Percentiles rank a stretch among this genome's conserved stretches.
These are phyloP conservation scores for Lasiosphaeria hispida DNA, from an alignment of 495 filamentous ascomycete genomes.

Conservation along the genomic window DNA sequence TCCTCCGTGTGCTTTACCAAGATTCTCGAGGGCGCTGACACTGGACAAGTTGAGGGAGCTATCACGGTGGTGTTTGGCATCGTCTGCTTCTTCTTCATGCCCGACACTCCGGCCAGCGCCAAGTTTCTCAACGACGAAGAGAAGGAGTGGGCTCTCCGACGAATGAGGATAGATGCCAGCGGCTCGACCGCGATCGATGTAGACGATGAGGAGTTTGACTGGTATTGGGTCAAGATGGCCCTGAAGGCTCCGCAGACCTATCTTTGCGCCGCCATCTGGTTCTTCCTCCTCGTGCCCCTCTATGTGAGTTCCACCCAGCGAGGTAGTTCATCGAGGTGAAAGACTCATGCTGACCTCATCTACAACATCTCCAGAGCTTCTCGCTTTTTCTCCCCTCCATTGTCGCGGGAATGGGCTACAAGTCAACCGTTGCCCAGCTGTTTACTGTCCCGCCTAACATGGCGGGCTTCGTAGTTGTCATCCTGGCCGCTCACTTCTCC, in stretches of 20 bases:
- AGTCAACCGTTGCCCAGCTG: slow-evolving; percentile 51
- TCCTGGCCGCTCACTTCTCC: slow-evolving; percentile 47
- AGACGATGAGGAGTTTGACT: slow-evolving; percentile 45
- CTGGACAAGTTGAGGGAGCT: slow-evolving; percentile 37
- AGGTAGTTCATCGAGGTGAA: background rate
- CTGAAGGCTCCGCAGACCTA: slow-evolving; percentile 44
- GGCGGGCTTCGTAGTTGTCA: slow-evolving; percentile 44
- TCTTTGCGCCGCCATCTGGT: slow-evolving; percentile 41
- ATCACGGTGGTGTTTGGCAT: slow-evolving; percentile 44
- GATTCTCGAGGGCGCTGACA: background rate
- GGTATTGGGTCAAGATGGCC: slow-evolving; percentile 41
- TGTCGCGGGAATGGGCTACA: slow-evolving; percentile 53
- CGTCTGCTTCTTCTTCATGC: slow-evolving; percentile 43
- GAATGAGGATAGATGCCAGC: slow-evolving; percentile 44
- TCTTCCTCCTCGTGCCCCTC: slow-evolving; percentile 38
- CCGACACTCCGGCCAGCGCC: slow-evolving; percentile 42
- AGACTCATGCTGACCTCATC: background rate
- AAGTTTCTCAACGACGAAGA: slow-evolving; percentile 43
- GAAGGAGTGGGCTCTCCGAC: slow-evolving; percentile 29
- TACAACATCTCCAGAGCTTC: slow-evolving; percentile 20
- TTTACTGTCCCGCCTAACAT: slow-evolving; percentile 56
- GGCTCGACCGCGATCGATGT: slow-evolving; percentile 37
- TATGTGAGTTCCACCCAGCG: slow-evolving; percentile 23
- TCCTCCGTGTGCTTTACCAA: background rate
- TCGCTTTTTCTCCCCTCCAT: slow-evolving; percentile 50